Percentiles rank a stretch among this genome's conserved stretches.
phyloP scores from a whole-genome alignment of 108 stramenopile species.

The Nannochloropsis gaditana region DNA sequence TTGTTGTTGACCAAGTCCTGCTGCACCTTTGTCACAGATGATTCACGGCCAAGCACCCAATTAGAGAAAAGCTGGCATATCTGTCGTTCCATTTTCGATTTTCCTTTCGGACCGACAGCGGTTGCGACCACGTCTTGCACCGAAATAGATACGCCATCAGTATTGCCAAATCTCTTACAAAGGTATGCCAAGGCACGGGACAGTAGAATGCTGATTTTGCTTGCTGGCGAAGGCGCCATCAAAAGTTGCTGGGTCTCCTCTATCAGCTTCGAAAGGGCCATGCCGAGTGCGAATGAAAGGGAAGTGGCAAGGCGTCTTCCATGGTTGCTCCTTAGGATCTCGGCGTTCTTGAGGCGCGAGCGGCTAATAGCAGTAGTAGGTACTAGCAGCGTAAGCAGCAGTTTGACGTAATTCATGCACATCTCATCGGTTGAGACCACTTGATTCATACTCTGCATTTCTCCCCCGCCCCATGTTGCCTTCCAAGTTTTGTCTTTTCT shows the following conservation, averaged over 20 bases:
- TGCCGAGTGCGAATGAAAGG: not conserved
- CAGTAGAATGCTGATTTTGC: not conserved
- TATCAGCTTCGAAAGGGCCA: not conserved
- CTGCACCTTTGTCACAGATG: not conserved
- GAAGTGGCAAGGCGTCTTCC: not conserved
- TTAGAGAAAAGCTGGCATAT: not conserved
- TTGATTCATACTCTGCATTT: not conserved
- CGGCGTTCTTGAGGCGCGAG: not conserved
- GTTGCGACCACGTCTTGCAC: not conserved
- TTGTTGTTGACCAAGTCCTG: not conserved
- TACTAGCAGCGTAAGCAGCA: not conserved
- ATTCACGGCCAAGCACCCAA: not conserved
- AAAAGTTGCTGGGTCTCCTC: not conserved
- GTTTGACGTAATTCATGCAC: not conserved
- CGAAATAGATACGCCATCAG: not conserved
- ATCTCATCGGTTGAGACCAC: not conserved
- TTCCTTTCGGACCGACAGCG: not conserved
- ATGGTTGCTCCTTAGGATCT: not conserved
- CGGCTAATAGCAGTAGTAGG: no score
- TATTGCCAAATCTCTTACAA: no score
- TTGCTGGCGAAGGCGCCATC: not conserved
- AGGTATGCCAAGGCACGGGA: constrained; percentile 6
- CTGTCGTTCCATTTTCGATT: not conserved
- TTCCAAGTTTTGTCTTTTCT: no score
- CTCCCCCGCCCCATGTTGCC: no score